These are phyloP conservation scores for Acer campestre DNA, from an alignment of 345 rosid genomes.

Conservation along the genomic window DNA sequence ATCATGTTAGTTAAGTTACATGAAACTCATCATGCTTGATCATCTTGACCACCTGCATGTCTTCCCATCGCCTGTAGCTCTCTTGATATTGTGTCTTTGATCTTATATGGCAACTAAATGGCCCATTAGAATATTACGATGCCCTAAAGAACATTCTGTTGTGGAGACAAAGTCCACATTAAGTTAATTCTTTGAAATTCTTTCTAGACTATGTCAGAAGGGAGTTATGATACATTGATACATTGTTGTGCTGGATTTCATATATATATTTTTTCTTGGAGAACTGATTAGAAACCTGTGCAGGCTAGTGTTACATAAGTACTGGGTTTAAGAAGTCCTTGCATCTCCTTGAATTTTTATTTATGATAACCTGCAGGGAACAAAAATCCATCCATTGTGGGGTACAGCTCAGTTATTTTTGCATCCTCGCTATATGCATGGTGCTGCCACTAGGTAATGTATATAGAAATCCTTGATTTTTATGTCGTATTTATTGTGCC, in stretches of 20 bases:
- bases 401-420: constrained; percentile 95
- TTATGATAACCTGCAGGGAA: constrained; percentile 50
- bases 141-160: not conserved
- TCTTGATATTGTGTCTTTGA: not conserved
- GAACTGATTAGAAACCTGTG: not conserved
- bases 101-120: not conserved
- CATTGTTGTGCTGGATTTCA: not conserved
- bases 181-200: not conserved
- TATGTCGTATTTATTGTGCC: not conserved
- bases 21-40: not conserved
- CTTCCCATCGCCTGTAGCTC: not conserved
- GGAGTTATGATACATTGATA: not conserved
- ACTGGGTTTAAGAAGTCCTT: not conserved
- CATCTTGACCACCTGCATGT: not conserved
- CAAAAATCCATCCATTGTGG: constrained; percentile 77
- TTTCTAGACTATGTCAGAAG: not conserved
- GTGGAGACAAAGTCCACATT: not conserved
- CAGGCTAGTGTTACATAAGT: not conserved
- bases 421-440: constrained; percentile 99
- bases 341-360: not conserved
- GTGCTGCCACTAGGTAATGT: constrained; percentile 87
- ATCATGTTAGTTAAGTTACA: not conserved
- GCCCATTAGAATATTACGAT: not conserved
- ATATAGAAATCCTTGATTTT: not conserved
- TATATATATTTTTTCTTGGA: not conserved